Evolutionary conservation across 2,329 filamentous ascomycete species (phyloP).

Genomic region (Colletotrichum horii): DNA sequence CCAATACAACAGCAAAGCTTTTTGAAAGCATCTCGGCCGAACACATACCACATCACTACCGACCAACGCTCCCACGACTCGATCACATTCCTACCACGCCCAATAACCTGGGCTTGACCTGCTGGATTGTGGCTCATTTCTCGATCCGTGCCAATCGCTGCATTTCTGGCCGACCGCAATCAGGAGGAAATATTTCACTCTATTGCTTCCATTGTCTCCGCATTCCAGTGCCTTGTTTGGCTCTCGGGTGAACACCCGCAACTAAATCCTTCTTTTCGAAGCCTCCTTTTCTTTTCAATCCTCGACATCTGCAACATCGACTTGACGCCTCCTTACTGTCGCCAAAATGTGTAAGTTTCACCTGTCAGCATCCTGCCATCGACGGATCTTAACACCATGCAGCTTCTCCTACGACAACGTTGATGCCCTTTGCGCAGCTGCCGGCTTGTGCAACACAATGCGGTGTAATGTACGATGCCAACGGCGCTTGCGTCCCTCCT

Average conservation of each 20-base stretch:
- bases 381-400: neutral
- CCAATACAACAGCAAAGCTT: neutral
- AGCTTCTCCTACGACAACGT: conserved; percentile 46
- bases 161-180: neutral
- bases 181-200: conserved; percentile 2
- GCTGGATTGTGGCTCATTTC: conserved; percentile 15
- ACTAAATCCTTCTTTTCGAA: neutral
- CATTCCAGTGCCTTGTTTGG: conserved; percentile 16
- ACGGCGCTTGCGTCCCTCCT: conserved; percentile 72
- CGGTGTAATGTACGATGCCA: conserved; percentile 69
- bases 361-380: neutral
- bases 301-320: neutral
- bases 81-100: neutral
- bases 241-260: neutral
- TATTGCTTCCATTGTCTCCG: conserved; percentile 7
- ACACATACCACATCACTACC: neutral
- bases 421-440: conserved; percentile 62
- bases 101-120: neutral
- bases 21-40: neutral
- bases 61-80: neutral
- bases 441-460: conserved; percentile 68
- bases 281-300: neutral
- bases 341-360: conserved; percentile 20
- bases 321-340: neutral
- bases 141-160: neutral